A percentile compares a stretch with the other conserved stretches of the same genome.
phyloP scores from a whole-genome alignment of 495 filamentous ascomycete genomes.

The Talaromyces liani region DNA sequence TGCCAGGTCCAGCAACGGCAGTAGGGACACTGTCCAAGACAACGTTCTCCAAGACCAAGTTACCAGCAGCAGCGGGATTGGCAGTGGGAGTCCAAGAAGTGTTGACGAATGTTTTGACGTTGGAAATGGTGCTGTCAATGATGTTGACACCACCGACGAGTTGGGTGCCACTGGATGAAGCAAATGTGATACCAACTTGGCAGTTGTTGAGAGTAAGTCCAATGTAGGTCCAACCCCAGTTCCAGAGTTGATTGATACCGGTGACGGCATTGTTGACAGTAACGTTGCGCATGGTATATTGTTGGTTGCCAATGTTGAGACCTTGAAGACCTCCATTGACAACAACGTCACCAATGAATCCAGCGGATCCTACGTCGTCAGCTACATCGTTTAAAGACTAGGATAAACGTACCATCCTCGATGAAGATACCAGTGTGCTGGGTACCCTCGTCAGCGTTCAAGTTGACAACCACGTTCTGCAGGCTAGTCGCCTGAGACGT shows the following conservation, averaged over 20 bases:
- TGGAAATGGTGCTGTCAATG: conserved; percentile 51
- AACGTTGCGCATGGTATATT: conserved; percentile 72
- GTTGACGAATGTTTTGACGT: conserved; percentile 58
- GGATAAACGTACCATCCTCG: conserved; percentile 49
- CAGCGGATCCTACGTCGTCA: conserved; percentile 49
- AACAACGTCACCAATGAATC: conserved; percentile 53
- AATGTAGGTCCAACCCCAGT: conserved; percentile 53
- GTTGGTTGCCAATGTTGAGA: conserved; percentile 65
- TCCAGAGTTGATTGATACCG: conserved; percentile 51
- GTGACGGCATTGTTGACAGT: conserved; percentile 58
- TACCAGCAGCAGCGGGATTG: conserved; percentile 60
- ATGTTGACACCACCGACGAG: conserved; percentile 43
- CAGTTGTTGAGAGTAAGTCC: conserved; percentile 43
- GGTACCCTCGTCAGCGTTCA: conserved; percentile 66
- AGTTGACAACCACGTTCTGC: conserved; percentile 85
- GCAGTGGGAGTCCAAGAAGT: conserved; percentile 57
- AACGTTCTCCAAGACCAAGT: conserved; percentile 79
- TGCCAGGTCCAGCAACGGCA: conserved; percentile 45
- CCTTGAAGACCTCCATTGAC: conserved; percentile 69
- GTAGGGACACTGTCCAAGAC: conserved; percentile 52
- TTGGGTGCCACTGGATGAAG: conserved; percentile 23
- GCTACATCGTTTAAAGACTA: not conserved
- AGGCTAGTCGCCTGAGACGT: conserved; percentile 89
- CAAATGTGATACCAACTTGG: conserved; percentile 51
- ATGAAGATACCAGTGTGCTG: conserved; percentile 69